Percentiles rank a stretch among this genome's conserved stretches.
Evolutionary conservation across 2,329 filamentous ascomycete genomes (phyloP).

Genomic region (Spiromastix sp.): DNA sequence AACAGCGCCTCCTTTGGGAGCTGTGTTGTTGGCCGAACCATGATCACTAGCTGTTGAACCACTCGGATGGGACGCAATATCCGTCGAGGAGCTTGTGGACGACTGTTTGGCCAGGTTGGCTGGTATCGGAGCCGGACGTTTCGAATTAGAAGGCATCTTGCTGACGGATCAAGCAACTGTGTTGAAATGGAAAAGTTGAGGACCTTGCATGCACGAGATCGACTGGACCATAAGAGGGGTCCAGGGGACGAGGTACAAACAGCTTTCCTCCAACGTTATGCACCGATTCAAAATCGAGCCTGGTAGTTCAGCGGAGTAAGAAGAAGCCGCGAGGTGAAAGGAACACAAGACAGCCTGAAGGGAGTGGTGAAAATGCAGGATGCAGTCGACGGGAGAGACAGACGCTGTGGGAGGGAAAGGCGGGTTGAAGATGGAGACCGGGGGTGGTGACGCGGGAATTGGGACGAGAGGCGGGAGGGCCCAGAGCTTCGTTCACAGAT

Average conservation of each 20-base stretch:
- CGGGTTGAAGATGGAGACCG: conserved; percentile 9
- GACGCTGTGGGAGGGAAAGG: conserved; percentile 16
- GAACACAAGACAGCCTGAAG: conserved; percentile 8
- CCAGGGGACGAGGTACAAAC: not conserved
- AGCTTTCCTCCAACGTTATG: not conserved
- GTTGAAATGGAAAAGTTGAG: not conserved
- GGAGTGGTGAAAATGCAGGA: conserved; percentile 14
- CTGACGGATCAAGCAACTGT: not conserved
- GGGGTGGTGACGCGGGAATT: conserved; percentile 5
- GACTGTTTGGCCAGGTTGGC: conserved; percentile 7
- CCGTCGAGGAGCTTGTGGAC: conserved; percentile 7
- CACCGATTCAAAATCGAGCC: not conserved
- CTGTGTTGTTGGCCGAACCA: conserved; percentile 1
- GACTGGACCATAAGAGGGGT: not conserved
- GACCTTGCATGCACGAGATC: not conserved
- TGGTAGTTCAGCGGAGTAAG: too few relatives aligned
- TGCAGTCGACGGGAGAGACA: conserved; percentile 13
- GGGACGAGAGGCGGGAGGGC: not conserved
- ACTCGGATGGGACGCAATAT: conserved; percentile 3
- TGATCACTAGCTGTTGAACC: conserved; percentile 6
- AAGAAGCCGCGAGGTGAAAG: conserved; percentile 7
- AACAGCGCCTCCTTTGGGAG: not conserved
- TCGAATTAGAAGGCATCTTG: conserved; percentile 13
- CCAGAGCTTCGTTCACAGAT: not conserved
- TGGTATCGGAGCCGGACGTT: conserved; percentile 11